phyloP scores from a whole-genome alignment of 768 basidiomycete species.

The Psilocybe subaeruginosa region DNA sequence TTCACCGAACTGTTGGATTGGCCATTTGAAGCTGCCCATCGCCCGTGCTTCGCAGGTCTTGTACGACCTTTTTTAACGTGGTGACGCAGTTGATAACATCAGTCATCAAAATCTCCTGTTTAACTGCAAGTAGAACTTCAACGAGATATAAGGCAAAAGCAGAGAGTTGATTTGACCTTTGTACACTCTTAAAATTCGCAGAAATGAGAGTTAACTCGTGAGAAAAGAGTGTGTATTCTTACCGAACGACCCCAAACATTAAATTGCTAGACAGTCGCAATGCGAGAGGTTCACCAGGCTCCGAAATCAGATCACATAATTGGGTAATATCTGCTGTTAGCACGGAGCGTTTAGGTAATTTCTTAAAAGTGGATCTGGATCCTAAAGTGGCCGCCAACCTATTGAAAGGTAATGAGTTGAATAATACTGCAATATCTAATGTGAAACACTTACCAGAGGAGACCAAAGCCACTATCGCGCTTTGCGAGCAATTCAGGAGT shows the following conservation, averaged over 20 bases:
- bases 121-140: constrained; percentile 47
- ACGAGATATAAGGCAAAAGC: neutral
- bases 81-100: constrained; percentile 82
- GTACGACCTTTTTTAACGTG: constrained; percentile 77
- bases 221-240: constrained; percentile 8
- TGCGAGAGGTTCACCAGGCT: constrained; percentile 87
- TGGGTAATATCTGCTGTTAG: constrained; percentile 81
- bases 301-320: constrained; percentile 78
- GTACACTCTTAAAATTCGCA: constrained; percentile 35
- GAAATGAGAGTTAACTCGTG: neutral
- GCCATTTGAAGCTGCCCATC: constrained; percentile 36
- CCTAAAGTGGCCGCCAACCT: constrained; percentile 94
- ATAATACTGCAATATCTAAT: no score
- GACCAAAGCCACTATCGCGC: constrained; percentile 86
- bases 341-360: constrained; percentile 82
- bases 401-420: constrained; percentile 6
- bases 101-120: constrained; percentile 80
- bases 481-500: constrained; percentile 78
- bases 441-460: constrained; percentile 63
- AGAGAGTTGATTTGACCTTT: constrained; percentile 36
- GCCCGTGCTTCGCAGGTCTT: constrained; percentile 56
- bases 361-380: constrained; percentile 84
- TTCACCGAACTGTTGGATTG: constrained; percentile 65
- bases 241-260: constrained; percentile 91
- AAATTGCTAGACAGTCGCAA: constrained; percentile 86